Percentiles rank a stretch among this genome's conserved stretches.
These are phyloP conservation scores for Aspergillus niger DNA, from an alignment of 2,329 filamentous ascomycete species.

Conservation along the genomic window DNA sequence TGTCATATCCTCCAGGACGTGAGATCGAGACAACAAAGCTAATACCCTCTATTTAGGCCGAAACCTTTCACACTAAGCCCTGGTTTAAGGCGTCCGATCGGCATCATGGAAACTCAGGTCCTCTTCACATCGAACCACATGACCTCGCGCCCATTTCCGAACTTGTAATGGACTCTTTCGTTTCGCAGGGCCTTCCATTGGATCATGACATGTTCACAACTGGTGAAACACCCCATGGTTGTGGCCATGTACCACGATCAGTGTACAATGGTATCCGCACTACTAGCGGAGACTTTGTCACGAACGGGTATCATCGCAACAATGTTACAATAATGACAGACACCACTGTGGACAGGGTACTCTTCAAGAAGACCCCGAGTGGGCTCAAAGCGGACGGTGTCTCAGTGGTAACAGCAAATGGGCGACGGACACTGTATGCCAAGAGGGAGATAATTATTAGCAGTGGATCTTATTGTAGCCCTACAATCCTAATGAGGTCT, in stretches of 20 bases:
- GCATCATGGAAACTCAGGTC: constrained; percentile 55
- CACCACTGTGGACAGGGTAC: constrained; percentile 55
- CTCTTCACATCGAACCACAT: constrained; percentile 59
- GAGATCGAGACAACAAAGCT: not conserved
- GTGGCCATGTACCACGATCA: constrained; percentile 58
- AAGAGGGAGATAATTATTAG: constrained; percentile 53
- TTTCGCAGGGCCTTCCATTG: constrained; percentile 57
- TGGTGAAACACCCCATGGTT: constrained; percentile 56
- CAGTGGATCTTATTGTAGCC: constrained; percentile 54
- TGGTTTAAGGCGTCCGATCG: constrained; percentile 56
- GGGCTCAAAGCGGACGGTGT: constrained; percentile 47
- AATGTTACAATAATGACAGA: constrained; percentile 55
- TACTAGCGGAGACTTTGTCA: constrained; percentile 58
- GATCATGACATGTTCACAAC: constrained; percentile 62
- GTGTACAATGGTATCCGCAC: constrained; percentile 56
- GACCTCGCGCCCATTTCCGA: constrained; percentile 62
- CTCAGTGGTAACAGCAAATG: constrained; percentile 29
- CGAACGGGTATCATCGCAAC: constrained; percentile 42
- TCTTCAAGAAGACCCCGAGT: constrained; percentile 43
- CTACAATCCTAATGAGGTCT: constrained; percentile 56
- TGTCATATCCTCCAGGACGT: not conserved
- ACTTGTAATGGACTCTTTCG: constrained; percentile 56
- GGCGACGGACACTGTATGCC: constrained; percentile 43
- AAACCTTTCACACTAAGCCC: constrained; percentile 60
- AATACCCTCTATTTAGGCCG: constrained; percentile 42